Conservation (phyloP, 176 grass and related monocot genomes). For the Aegilops speltoides region DNA sequence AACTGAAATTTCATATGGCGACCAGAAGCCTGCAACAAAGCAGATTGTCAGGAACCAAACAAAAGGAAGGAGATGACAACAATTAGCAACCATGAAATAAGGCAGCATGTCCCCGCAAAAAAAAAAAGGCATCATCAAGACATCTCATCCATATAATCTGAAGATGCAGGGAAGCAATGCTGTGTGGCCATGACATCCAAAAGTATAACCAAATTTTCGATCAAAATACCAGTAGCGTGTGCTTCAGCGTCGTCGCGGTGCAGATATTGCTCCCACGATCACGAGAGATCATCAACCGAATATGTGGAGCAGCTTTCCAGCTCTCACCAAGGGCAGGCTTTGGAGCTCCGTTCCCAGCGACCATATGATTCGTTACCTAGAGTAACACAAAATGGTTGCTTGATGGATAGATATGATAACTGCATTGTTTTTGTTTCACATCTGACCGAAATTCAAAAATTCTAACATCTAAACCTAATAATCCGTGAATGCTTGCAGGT, state of each 20-base stretch:
- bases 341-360: conserved; percentile 49
- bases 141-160: background rate
- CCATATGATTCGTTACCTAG: conserved; percentile 65
- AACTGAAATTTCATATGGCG: conserved; percentile 34
- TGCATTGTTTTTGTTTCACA: background rate
- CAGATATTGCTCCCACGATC: conserved; percentile 42
- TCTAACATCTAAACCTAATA: background rate
- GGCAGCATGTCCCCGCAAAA: too few species aligned
- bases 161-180: conserved; percentile 2
- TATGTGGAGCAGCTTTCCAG: conserved; percentile 71
- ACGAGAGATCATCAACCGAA: conserved; percentile 47
- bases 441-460: background rate
- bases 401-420: background rate
- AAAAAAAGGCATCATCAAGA: background rate
- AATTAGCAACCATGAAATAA: background rate
- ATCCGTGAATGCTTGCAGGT: background rate
- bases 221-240: conserved; percentile 59
- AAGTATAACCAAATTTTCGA: background rate
- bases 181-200: background rate
- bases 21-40: conserved; percentile 38
- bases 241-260: conserved; percentile 52
- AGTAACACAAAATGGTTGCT: conserved; percentile 1
- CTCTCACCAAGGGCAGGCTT: conserved; percentile 69
- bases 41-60: background rate
- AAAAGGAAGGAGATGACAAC: background rate